A percentile compares a stretch with the other conserved stretches of the same genome.
Conservation (phyloP, 306 rosid species). For the Bauhinia variegata region DNA sequence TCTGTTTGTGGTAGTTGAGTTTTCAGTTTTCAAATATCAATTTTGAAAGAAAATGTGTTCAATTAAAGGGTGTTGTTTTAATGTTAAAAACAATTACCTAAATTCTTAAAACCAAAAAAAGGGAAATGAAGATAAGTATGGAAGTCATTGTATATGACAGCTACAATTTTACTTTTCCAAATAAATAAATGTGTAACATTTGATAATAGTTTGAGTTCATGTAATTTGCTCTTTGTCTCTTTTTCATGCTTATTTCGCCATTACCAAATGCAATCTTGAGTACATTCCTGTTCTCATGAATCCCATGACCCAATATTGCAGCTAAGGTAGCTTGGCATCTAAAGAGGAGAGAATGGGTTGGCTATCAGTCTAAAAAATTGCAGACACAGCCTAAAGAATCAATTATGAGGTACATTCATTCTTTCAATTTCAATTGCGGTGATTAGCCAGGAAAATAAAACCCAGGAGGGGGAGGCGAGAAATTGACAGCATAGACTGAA, state of each 20-base stretch:
- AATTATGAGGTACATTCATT: conserved; percentile 56
- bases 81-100: too few species aligned
- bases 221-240: neutral
- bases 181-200: neutral
- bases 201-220: neutral
- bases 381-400: conserved; percentile 54
- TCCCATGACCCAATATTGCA: conserved; percentile 37
- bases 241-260: neutral
- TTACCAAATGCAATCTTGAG: neutral
- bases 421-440: conserved; percentile 4
- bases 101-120: too few species aligned
- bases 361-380: conserved; percentile 46
- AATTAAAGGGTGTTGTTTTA: too few species aligned
- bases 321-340: conserved; percentile 75
- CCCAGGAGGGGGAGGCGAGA: neutral
- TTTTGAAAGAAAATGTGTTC: too few species aligned
- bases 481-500: neutral
- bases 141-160: too few species aligned
- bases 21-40: too few species aligned
- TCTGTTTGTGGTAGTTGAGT: too few species aligned
- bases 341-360: conserved; percentile 68
- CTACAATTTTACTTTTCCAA: neutral
- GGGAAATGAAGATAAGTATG: too few species aligned
- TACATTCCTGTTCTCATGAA: conserved; percentile 16
- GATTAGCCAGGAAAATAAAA: neutral